Conservation (phyloP, 345 rosid species). For the Lepidium africanum region DNA sequence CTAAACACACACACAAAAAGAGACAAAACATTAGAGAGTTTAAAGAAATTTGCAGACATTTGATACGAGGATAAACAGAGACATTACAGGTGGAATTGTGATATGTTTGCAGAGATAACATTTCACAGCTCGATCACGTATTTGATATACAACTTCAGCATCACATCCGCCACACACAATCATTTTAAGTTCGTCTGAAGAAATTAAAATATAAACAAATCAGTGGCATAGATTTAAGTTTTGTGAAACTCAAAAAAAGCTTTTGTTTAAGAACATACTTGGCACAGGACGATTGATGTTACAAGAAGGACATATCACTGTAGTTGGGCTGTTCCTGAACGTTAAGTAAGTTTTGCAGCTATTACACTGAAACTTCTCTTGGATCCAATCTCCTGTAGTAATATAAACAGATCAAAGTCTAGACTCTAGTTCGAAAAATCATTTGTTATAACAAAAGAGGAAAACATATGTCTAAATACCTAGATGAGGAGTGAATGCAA, state of each 20-base stretch:
- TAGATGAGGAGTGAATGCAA: background rate
- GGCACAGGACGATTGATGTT: background rate
- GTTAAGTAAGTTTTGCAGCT: background rate
- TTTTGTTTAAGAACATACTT: background rate
- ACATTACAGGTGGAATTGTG: background rate
- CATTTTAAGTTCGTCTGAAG: background rate
- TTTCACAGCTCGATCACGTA: constrained; percentile 5
- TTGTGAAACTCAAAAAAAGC: background rate
- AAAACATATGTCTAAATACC: background rate
- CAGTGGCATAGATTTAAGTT: background rate
- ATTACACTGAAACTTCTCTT: background rate
- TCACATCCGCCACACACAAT: constrained; percentile 16
- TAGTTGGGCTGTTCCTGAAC: background rate
- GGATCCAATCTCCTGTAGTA: background rate
- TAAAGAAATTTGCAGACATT: background rate
- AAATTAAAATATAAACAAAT: background rate
- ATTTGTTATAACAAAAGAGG: background rate
- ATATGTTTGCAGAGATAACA: constrained; percentile 19
- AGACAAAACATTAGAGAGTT: background rate
- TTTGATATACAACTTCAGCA: background rate
- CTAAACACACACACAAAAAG: background rate
- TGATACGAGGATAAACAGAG: background rate
- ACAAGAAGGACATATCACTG: constrained; percentile 1
- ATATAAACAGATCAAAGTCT: background rate
- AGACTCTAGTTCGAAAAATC: background rate